phyloP scores from a whole-genome alignment of 495 filamentous ascomycete species.

The Penicillium pulvis region DNA sequence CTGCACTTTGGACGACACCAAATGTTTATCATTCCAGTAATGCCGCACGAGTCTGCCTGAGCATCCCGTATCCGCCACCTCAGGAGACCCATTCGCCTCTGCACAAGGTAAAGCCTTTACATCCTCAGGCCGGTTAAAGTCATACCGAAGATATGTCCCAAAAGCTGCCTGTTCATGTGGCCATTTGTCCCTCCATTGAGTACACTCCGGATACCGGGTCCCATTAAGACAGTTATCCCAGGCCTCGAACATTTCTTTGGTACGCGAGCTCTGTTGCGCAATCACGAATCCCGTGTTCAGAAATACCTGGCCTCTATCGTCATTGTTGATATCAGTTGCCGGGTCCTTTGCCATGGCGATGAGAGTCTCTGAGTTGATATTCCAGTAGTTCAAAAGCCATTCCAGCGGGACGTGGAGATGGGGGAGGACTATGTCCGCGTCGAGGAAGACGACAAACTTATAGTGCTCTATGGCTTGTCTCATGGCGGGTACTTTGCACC shows the following conservation, averaged over 20 bases:
- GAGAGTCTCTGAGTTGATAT: constrained; percentile 40
- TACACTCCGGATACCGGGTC: constrained; percentile 31
- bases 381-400: constrained; percentile 58
- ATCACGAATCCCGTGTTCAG: constrained; percentile 47
- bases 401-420: constrained; percentile 53
- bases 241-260: constrained; percentile 36
- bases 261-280: constrained; percentile 36
- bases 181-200: constrained; percentile 32
- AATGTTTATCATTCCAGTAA: constrained; percentile 22
- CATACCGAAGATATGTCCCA: constrained; percentile 40
- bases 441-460: constrained; percentile 52
- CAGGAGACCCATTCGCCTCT: constrained; percentile 37
- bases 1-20: constrained; percentile 11
- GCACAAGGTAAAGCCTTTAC: constrained; percentile 38
- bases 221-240: constrained; percentile 41
- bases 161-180: constrained; percentile 45
- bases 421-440: constrained; percentile 51
- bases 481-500: constrained; percentile 53
- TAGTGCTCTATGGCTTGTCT: constrained; percentile 45
- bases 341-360: constrained; percentile 50
- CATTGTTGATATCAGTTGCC: constrained; percentile 27
- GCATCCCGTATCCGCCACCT: constrained; percentile 16
- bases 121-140: constrained; percentile 31
- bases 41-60: constrained; percentile 22
- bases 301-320: constrained; percentile 29